Base-by-base conservation (phyloP, 2,329 filamentous ascomycete genomes). In the Fusarium graminum region DNA sequence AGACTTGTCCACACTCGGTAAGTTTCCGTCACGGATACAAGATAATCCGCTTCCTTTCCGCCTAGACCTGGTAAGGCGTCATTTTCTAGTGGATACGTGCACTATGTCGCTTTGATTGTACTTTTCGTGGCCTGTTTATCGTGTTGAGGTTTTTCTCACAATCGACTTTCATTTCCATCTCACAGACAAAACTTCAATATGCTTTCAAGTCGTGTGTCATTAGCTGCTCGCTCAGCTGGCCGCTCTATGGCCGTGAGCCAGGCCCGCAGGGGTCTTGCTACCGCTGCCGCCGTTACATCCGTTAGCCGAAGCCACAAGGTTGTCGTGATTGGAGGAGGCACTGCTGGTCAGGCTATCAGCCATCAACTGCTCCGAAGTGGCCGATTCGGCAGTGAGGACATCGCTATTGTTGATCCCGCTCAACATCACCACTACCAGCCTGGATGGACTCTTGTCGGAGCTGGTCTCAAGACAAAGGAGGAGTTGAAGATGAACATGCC, bases 361-460 rank as follows among this genome's bases (percentile, higher is more conserved):
- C 88, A 91, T 71, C 90, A 92, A 78, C 83, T 92, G 4, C 82
- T 91, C 5, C 82, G 82, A 3, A 80, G 81, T 1, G 87, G 86
- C 41, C 81, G 81, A 26, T 90, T 90, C 70, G 65, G 75, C 0
- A 77, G 81, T 41, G 80, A 87, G 30, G 88, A 91, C 60, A 89
- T 91, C 61, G 88, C 88, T 28, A 70, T 91, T 26, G 77, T 91
- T 41, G 88, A 91, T 65, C 88, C 88, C 0, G 82, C 88, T 1
- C 73, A 78, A 65, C 88, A 82, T 81, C 88, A 91, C 72, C 82
- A 91, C 77, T 91, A 90, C 74, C 88, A 91, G 74, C 87, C 88
- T 1, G 88, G 88, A 52, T 91, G 88, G 88, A 91, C 89, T 3
- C 80, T 91, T 2, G 88, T 90, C 3, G 88, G 88, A 41, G 88